Base-by-base conservation (phyloP, 495 filamentous ascomycete genomes). In the Aspergillus affinis region DNA sequence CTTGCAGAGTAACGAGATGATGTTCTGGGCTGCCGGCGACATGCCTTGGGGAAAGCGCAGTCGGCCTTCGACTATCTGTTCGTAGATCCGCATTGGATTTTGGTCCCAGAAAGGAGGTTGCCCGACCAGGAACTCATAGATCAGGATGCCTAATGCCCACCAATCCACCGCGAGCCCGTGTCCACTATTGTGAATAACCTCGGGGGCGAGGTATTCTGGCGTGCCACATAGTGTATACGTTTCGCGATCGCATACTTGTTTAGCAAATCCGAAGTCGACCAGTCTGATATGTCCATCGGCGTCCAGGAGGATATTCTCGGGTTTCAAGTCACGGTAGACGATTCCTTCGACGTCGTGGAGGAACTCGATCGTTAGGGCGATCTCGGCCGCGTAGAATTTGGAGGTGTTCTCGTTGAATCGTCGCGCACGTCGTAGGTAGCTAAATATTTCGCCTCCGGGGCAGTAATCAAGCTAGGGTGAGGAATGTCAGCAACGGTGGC, bases 221-320 rank as follows among this genome's bases (percentile, higher is more conserved):
- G 94, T 98, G 21, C 94, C 94, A 67, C 94, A 98, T 3, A 97
- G 83, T 7, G 94, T 98, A 71, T 97, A 98, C 4, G 93, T 98
- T 77, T 97, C 92, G 36, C 71, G 77, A 51, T 79, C 71, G 46
- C 67, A 72, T 6, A 78, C 70, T 65, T 78, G 72, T 78, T 98
- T 98, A 29, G 94, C 94, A 69, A 98, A 98, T 0, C 94, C 94
- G 75, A 98, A 98, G 73, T 98, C 94, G n/a, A 98, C 93, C 41
- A 98, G 81, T 73, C 94, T 96, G 69, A 98, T 85, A 73, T 98
- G 94, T 6, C 94, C 94, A 36, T 96, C 86, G 17, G 85, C 90
- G 72, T 97, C 94, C 21, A 98, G 80, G 20, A 98, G 80, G 50
- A 98, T 88, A 68, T 98, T 98, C 72, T 98, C 94, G 2, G 94